Evolutionary conservation across 2,329 filamentous ascomycete species (phyloP).

Genomic region (Hypoxylon sp.): DNA sequence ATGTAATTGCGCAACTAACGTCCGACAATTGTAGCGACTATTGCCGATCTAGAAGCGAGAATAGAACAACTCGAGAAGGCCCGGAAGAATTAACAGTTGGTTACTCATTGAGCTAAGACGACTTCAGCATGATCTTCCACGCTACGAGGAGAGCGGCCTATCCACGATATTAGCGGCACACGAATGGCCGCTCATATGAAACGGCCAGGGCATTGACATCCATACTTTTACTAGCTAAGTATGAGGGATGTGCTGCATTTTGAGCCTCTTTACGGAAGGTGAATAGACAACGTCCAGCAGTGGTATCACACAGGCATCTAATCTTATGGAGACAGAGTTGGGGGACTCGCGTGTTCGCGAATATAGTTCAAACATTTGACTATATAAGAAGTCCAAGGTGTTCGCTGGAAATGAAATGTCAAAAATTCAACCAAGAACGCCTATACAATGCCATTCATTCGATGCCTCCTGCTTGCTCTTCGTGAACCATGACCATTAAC

Average conservation of each 20-base stretch:
- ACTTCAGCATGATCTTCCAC: not conserved
- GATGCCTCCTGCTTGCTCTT: slow-evolving; percentile 35
- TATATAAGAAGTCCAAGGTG: slow-evolving; percentile 23
- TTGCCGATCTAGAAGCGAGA: slow-evolving; percentile 51
- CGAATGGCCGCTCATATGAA: not conserved
- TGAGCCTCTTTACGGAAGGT: slow-evolving; percentile 7
- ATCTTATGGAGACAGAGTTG: slow-evolving; percentile 7
- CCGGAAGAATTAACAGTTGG: slow-evolving; percentile 30
- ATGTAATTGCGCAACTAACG: slow-evolving; percentile 21
- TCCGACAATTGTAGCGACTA: slow-evolving; percentile 44
- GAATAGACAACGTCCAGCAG: slow-evolving; percentile 6
- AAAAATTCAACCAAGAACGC: slow-evolving; percentile 45
- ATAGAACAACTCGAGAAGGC: slow-evolving; percentile 52
- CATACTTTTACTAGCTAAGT: not conserved
- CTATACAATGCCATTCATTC: slow-evolving; percentile 49
- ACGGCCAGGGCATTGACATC: not conserved
- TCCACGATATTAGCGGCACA: not conserved
- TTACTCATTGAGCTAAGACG: not conserved
- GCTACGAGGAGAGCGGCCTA: not conserved
- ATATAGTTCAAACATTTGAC: slow-evolving; percentile 15
- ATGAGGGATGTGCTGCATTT: not conserved
- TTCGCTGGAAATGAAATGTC: slow-evolving; percentile 28
- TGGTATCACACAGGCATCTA: not conserved
- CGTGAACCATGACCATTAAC: slow-evolving; percentile 30
- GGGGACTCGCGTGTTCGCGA: slow-evolving; percentile 20